A percentile compares a stretch with the other conserved stretches of the same genome.
Conservation (phyloP, 306 rosid genomes). For the Crotalaria pallida region DNA sequence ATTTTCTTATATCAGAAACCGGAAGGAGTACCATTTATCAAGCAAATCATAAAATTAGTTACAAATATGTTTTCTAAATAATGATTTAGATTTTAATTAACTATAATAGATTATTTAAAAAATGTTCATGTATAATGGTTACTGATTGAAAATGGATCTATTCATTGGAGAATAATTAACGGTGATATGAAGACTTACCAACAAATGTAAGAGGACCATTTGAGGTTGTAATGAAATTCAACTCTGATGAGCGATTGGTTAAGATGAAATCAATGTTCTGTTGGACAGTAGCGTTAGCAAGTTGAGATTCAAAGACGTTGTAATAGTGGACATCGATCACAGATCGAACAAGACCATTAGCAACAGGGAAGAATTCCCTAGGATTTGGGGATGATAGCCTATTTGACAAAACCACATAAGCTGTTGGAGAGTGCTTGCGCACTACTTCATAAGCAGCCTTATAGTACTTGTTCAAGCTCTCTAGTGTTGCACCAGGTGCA, state of each 20-base stretch:
- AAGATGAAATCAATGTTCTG: constrained; percentile 53
- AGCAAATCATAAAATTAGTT: background rate
- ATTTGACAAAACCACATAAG: constrained; percentile 54
- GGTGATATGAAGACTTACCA: constrained; percentile 32
- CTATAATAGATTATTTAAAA: background rate
- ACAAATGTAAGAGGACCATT: constrained; percentile 74
- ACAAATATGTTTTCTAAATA: background rate
- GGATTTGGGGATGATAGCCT: constrained; percentile 39
- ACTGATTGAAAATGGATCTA: no score
- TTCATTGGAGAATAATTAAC: background rate
- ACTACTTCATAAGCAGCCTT: constrained; percentile 55
- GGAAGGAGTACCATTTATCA: background rate
- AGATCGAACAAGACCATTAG: constrained; percentile 29
- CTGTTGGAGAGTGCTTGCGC: constrained; percentile 46
- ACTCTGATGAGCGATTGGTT: constrained; percentile 36
- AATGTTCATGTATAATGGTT: background rate
- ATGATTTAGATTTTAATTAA: background rate
- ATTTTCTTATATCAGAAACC: no score
- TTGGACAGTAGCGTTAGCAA: constrained; percentile 33
- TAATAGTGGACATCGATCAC: constrained; percentile 77
- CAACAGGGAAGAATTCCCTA: constrained; percentile 52
- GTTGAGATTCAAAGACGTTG: constrained; percentile 32
- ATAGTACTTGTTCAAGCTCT: constrained; percentile 47
- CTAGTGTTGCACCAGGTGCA: constrained; percentile 46
- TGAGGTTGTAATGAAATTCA: constrained; percentile 51